Base-by-base conservation (phyloP, 257 asterid species). In the Salvia miltiorrhiza region DNA sequence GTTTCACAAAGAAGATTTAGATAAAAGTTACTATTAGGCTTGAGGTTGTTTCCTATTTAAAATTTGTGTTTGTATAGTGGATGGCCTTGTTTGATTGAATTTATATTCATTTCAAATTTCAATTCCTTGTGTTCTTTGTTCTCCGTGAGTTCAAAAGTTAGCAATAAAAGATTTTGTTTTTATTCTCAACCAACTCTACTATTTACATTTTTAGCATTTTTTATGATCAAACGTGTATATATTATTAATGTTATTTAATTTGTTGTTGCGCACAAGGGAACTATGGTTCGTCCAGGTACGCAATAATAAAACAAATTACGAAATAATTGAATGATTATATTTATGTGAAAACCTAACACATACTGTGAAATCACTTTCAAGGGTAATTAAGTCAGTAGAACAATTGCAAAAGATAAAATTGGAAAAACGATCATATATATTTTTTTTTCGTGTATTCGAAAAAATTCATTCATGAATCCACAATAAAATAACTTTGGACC, bases 41-140 rank as follows among this genome's bases (percentile, higher is more conserved):
- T 21, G 32, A 8, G 52, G 65, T 59, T 79, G 63, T 55, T 70
- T 61, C 40, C 14, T 26, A 39, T 39, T 23, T 43, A 35, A 35
- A n/a, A 33, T 58, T 52, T 45, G 40, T 50, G 59, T 2, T n/a
- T 70, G 77, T 69, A 50, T 23, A 44, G 52, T 41, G 73, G 40
- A 70, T 72, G 35, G 55, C 72, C 70, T 73, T 78, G 82, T 78
- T 72, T 69, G 68, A 69, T 76, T 82, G 70, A 62, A 52, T 76
- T 73, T 24, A 52, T 9, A 60, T 78, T 76, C 66, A 70, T 76
- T 76, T 37, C 44, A 11, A 37, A 64, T 65, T 74, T 80, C 72
- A 19, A 60, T 67, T 61, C 60, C 64, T 54, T 40, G 47, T 40
- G 10, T 68, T 41, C 40, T 59, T 56, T 54, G 62, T 44, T 62